Percentiles rank a stretch among this genome's conserved stretches.
Evolutionary conservation across 176 grass and related monocot genomes (phyloP).

Genomic region (Aegilops speltoides): DNA sequence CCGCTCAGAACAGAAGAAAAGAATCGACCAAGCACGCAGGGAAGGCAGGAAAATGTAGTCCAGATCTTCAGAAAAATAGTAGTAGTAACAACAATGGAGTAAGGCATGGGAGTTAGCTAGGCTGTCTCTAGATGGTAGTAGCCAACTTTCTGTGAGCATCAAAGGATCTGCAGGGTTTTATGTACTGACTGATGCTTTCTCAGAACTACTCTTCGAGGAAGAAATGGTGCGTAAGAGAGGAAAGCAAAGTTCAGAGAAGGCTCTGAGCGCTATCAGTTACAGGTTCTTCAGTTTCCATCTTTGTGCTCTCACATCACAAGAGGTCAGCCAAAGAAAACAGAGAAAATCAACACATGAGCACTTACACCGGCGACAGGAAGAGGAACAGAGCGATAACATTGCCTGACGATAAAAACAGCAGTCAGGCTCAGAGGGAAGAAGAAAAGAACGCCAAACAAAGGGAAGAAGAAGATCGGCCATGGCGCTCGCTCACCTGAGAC

Average conservation of each 20-base stretch:
- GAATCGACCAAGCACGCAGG: neutral
- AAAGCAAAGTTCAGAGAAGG: too few relatives aligned
- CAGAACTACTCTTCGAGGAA: neutral
- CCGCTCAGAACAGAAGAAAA: neutral
- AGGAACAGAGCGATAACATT: slow-evolving; percentile 86
- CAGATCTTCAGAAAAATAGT: too few relatives aligned
- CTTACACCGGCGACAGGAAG: slow-evolving; percentile 81
- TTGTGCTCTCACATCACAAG: neutral
- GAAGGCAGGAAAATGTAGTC: neutral
- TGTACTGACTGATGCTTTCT: too few relatives aligned
- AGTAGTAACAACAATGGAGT: neutral
- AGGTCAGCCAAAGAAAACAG: neutral
- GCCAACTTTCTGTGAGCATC: neutral
- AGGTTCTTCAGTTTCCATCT: neutral
- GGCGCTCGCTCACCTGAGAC: slow-evolving; percentile 49
- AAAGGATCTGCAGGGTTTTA: neutral
- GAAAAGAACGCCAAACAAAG: neutral
- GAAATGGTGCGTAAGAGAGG: neutral
- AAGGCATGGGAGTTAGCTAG: neutral
- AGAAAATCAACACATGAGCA: neutral
- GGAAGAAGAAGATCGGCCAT: neutral
- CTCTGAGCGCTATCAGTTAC: neutral
- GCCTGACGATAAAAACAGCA: slow-evolving; percentile 23
- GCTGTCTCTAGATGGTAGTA: neutral
- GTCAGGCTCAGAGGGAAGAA: neutral